Evolutionary conservation across 2,329 filamentous ascomycete species (phyloP).

Genomic region (Aspergillus sp.): DNA sequence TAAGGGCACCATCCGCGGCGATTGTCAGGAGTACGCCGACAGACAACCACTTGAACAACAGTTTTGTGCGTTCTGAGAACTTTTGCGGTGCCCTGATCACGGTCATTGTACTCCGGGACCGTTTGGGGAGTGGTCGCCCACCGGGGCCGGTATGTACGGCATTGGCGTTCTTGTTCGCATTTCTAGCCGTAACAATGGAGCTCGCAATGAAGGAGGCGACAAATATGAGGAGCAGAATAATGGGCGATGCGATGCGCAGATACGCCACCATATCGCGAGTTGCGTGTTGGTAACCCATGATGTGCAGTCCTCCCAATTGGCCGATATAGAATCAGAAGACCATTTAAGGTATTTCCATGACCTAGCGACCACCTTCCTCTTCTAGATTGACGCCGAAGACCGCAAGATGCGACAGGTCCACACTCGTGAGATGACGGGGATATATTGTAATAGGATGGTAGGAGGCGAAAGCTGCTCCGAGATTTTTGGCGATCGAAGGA

Average conservation of each 20-base stretch:
- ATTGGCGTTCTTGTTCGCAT: conserved; percentile 47
- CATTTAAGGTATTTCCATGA: conserved; percentile 37
- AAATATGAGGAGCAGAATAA: conserved; percentile 66
- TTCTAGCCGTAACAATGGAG: conserved; percentile 58
- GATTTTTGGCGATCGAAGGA: conserved; percentile 13
- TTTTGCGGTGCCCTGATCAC: conserved; percentile 53
- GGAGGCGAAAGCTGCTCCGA: conserved; percentile 3
- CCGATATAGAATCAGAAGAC: conserved; percentile 22
- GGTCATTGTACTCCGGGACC: conserved; percentile 52
- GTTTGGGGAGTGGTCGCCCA: conserved; percentile 80
- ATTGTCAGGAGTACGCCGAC: conserved; percentile 72
- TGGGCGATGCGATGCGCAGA: conserved; percentile 62
- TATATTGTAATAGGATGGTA: conserved; percentile 11
- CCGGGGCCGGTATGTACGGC: conserved; percentile 71
- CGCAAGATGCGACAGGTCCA: not conserved
- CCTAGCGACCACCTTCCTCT: conserved; percentile 23
- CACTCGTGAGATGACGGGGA: not conserved
- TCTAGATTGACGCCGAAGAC: conserved; percentile 8
- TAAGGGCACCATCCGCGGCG: conserved; percentile 70
- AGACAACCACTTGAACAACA: conserved; percentile 74
- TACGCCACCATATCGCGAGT: conserved; percentile 48
- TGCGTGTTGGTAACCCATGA: conserved; percentile 41
- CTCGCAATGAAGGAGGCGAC: conserved; percentile 61
- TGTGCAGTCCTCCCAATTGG: conserved; percentile 24
- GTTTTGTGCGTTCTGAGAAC: conserved; percentile 67